Conservation (phyloP, 2,329 filamentous ascomycete species). For the Amauroascus niger region DNA sequence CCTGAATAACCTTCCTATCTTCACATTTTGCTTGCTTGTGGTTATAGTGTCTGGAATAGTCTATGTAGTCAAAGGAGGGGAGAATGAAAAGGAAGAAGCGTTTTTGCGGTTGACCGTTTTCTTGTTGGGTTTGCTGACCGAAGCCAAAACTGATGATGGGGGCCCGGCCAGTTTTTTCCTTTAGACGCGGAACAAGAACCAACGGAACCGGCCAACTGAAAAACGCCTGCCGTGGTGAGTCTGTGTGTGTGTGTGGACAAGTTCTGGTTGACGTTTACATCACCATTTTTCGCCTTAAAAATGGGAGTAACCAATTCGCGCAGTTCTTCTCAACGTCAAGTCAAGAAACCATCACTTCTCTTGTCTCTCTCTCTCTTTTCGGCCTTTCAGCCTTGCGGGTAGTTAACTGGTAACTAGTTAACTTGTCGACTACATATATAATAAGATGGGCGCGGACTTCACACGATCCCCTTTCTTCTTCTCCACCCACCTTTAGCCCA, state of each 20-base stretch:
- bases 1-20: too few relatives aligned
- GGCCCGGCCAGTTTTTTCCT: too few relatives aligned
- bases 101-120: too few relatives aligned
- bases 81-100: not conserved
- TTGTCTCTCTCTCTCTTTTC: constrained; percentile 7
- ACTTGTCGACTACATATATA: too few relatives aligned
- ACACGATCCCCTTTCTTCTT: constrained; percentile 15
- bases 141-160: not conserved
- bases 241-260: too few relatives aligned
- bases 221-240: not conserved
- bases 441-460: not conserved
- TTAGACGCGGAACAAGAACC: too few relatives aligned
- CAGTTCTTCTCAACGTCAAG: too few relatives aligned
- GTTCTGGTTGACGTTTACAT: constrained; percentile 9
- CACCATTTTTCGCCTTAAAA: constrained; percentile 5
- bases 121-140: not conserved
- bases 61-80: not conserved
- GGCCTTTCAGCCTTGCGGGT: constrained; percentile 16
- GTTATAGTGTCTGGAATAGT: too few relatives aligned
- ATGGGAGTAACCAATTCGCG: too few relatives aligned
- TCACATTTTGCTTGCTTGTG: too few relatives aligned
- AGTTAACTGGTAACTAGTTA: too few relatives aligned
- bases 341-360: not conserved
- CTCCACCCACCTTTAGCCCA: constrained; percentile 11
- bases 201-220: constrained; percentile 6